phyloP scores from a whole-genome alignment of 2,329 filamentous ascomycete genomes.

The Fusarium circinatum region DNA sequence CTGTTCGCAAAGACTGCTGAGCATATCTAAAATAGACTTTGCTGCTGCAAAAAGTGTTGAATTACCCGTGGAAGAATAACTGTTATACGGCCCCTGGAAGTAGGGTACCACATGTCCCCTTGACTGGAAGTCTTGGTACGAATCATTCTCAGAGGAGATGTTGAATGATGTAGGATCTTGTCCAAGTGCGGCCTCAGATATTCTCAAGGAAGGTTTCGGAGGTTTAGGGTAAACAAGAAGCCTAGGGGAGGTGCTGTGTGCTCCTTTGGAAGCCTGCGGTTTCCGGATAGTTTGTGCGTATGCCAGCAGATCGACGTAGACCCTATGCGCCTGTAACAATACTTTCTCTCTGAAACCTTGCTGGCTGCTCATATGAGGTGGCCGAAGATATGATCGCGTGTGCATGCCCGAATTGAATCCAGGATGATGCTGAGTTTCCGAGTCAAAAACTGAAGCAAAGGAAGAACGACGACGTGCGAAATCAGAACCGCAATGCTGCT shows the following conservation, averaged over 20 bases:
- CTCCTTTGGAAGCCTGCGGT: constrained; percentile 52
- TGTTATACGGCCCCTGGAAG: constrained; percentile 24
- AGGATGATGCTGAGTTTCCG: constrained; percentile 15
- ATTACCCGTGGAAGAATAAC: constrained; percentile 26
- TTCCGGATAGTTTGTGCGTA: constrained; percentile 71
- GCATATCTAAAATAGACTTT: constrained; percentile 73
- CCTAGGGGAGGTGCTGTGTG: constrained; percentile 55
- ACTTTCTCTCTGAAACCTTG: constrained; percentile 73
- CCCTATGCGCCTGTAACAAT: constrained; percentile 74
- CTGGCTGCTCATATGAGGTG: constrained; percentile 26
- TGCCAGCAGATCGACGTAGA: constrained; percentile 76
- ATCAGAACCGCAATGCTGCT: constrained; percentile 21
- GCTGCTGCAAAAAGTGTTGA: constrained; percentile 64
- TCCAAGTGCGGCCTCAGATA: constrained; percentile 12
- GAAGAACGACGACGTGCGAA: constrained; percentile 12
- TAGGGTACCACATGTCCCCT: constrained; percentile 13
- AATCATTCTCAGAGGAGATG: constrained; percentile 9
- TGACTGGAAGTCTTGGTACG: constrained; percentile 23
- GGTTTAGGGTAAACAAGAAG: constrained; percentile 67
- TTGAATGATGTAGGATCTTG: constrained; percentile 8
- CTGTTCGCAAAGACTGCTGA: constrained; percentile 80
- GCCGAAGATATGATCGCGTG: constrained; percentile 11
- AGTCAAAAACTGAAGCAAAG: constrained; percentile 15
- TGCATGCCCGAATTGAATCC: constrained; percentile 6
- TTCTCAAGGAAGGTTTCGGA: constrained; percentile 48